phyloP scores from a whole-genome alignment of 192 early-diverging fungal genomes.

The Entophlyctis helioformis region DNA sequence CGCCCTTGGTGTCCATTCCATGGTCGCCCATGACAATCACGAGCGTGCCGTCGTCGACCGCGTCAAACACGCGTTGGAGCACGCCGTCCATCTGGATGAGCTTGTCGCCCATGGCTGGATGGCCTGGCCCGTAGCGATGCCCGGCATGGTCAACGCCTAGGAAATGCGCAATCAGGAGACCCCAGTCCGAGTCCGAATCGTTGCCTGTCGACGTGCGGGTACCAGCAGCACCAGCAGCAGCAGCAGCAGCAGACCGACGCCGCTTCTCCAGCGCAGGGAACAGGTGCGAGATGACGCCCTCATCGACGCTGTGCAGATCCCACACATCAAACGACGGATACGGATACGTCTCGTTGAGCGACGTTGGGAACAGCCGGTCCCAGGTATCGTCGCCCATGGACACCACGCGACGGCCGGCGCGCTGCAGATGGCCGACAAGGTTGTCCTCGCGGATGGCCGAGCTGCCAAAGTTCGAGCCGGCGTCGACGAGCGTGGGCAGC shows the following conservation, averaged over 20 bases:
- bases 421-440: constrained; percentile 27
- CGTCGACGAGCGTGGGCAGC: constrained; percentile 49
- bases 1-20: constrained; percentile 90
- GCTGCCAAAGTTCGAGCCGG: constrained; percentile 45
- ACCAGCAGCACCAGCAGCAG: too few species aligned
- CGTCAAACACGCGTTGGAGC: constrained; percentile 47
- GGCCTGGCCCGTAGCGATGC: constrained; percentile 77
- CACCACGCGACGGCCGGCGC: constrained; percentile 11
- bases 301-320: constrained; percentile 91
- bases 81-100: constrained; percentile 76
- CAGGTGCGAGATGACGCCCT: constrained; percentile 62
- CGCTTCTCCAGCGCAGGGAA: constrained; percentile 19
- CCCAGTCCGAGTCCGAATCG: constrained; percentile 45
- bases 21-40: constrained; percentile 93
- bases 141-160: constrained; percentile 96
- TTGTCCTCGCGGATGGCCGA: constrained; percentile 40
- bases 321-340: constrained; percentile 58
- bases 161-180: constrained; percentile 81
- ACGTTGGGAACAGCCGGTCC: constrained; percentile 70
- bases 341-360: constrained; percentile 33
- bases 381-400: constrained; percentile 97
- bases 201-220: too few species aligned
- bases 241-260: too few species aligned
- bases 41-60: constrained; percentile 65
- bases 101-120: constrained; percentile 77